Conservation (phyloP, 192 early-diverging fungal species). For the Backusella westeae region DNA sequence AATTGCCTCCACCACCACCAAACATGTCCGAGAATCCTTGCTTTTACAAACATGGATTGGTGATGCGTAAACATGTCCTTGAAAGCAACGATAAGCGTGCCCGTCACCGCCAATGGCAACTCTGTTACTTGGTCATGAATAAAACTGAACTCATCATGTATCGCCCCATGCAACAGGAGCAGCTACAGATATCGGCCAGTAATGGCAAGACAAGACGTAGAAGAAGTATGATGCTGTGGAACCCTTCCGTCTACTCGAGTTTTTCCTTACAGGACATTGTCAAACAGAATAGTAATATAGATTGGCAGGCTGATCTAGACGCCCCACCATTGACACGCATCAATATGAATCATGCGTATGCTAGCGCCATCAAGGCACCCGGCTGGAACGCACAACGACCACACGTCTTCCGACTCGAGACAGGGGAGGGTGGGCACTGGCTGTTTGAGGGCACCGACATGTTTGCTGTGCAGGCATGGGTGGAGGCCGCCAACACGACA, state of each 20-base stretch:
- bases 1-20: neutral
- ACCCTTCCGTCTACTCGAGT: neutral
- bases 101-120: constrained; percentile 8
- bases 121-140: constrained; percentile 10
- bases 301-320: constrained; percentile 1
- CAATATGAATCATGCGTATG: constrained; percentile 1
- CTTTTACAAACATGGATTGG: neutral
- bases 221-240: constrained; percentile 11
- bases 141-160: neutral
- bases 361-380: neutral
- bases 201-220: neutral
- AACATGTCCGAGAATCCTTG: neutral
- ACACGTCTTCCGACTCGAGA: constrained; percentile 7
- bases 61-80: constrained; percentile 14
- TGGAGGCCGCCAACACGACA: neutral
- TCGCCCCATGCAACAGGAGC: constrained; percentile 7
- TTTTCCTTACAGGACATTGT: constrained; percentile 3
- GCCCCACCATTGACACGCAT: neutral
- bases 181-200: neutral
- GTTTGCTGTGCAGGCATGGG: constrained; percentile 13
- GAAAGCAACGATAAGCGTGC: constrained; percentile 10
- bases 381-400: constrained; percentile 7
- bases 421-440: constrained; percentile 1
- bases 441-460: constrained; percentile 7
- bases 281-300: neutral